phyloP scores from a whole-genome alignment of 2,329 filamentous ascomycete species.

The Pseudogymnoascus sp. region DNA sequence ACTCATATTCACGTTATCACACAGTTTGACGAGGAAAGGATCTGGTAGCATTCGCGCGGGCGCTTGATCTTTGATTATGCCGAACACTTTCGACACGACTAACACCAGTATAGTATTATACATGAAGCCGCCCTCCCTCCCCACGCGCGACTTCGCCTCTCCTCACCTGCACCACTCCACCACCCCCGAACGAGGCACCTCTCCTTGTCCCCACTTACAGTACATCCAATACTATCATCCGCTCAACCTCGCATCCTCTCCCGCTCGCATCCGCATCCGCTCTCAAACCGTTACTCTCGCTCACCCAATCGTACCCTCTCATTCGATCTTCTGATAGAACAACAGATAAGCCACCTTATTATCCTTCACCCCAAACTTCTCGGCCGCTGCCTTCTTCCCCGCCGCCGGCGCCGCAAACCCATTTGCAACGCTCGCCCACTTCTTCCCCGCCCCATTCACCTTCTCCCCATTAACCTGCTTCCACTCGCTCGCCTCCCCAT shows the following conservation, averaged over 20 bases:
- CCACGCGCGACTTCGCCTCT: neutral
- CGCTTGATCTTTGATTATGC: conserved; percentile 3
- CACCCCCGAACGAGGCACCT: neutral
- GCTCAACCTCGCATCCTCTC: neutral
- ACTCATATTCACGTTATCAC: neutral
- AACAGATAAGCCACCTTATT: conserved; percentile 96
- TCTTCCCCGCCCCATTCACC: conserved; percentile 44
- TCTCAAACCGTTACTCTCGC: neutral
- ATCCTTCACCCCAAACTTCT: conserved; percentile 59
- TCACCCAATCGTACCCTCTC: neutral
- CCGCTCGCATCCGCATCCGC: neutral
- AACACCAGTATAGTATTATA: conserved; percentile 3
- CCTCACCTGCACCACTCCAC: neutral
- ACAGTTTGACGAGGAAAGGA: neutral
- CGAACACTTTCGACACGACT: neutral
- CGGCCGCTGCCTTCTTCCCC: conserved; percentile 47
- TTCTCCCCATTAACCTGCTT: conserved; percentile 67
- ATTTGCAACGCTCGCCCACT: conserved; percentile 65
- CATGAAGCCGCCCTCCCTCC: neutral
- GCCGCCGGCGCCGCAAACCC: conserved; percentile 43
- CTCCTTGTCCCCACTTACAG: neutral
- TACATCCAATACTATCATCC: neutral
- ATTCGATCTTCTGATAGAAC: conserved; percentile 65
- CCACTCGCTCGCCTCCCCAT: conserved; percentile 67
- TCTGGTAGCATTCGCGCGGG: neutral